phyloP scores from a whole-genome alignment of 2,329 filamentous ascomycete genomes.

The Rhynchosporium secalis region DNA sequence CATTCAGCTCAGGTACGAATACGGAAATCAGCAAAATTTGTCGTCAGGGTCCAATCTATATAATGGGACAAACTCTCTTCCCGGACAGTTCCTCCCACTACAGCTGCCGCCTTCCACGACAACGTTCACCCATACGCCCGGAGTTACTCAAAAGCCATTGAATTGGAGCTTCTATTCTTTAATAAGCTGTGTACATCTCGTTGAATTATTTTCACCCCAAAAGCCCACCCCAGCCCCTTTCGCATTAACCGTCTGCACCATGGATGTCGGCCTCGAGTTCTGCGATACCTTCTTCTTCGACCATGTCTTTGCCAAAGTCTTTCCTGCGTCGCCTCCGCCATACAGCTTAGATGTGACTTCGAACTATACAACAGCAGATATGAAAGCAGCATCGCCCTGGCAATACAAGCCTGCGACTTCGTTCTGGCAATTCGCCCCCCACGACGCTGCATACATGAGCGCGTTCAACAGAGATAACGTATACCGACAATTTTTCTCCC shows the following conservation, averaged over 20 bases:
- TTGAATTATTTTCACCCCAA: neutral
- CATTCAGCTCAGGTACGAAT: conserved; percentile 6
- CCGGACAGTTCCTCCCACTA: too few species aligned
- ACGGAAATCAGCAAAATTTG: conserved; percentile 8
- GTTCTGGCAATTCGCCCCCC: conserved; percentile 69
- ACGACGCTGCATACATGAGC: conserved; percentile 77
- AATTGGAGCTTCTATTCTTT: conserved; percentile 15
- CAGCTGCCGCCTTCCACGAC: too few species aligned
- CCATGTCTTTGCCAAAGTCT: conserved; percentile 68
- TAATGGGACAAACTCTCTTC: too few species aligned
- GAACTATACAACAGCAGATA: conserved; percentile 56
- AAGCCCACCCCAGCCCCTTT: neutral
- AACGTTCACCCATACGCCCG: neutral
- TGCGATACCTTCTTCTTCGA: conserved; percentile 82
- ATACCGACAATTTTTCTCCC: conserved; percentile 69
- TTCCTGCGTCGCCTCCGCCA: conserved; percentile 60
- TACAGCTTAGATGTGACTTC: conserved; percentile 52
- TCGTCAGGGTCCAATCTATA: too few species aligned
- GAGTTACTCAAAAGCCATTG: conserved; percentile 15
- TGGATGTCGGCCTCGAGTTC: conserved; percentile 91
- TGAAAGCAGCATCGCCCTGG: conserved; percentile 59
- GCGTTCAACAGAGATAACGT: conserved; percentile 75
- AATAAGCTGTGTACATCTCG: neutral
- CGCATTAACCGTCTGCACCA: conserved; percentile 46
- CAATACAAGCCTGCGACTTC: conserved; percentile 72